Base-by-base conservation (phyloP, 2,329 filamentous ascomycete species). In the Colletotrichum siamense region DNA sequence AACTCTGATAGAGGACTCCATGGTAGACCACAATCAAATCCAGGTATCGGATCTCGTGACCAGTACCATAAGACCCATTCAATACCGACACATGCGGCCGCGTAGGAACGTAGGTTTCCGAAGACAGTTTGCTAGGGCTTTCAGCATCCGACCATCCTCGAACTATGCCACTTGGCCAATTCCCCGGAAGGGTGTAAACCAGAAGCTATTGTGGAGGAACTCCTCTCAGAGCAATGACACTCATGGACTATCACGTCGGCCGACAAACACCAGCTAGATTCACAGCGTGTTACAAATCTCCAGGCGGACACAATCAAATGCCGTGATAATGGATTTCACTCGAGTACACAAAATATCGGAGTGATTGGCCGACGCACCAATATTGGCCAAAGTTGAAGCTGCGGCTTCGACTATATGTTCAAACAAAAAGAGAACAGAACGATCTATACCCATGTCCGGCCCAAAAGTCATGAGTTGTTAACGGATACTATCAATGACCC, bases 401-500 rank as follows among this genome's bases (percentile, higher is more conserved):
- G 5, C 36, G 36, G 0, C 8, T 44, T 44, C 16, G 36, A 44
- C 8, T 1, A 10, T 44, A 18, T 18, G 15, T 36, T 8, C 7
- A 44, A 18, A 44, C 36, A 18, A 8, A 18, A 39, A 9, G 1
- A 5, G 2, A 39, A 3, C 34, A 16, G 8, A 10, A 18, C 2
- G 1, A 22, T 7, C 10, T n/a, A 49, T n/a, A 8, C n/a, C 44
- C 16, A n/a, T 49, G 18, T 16, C 1, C 6, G 1, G 36, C 1
- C 1, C n/a, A 22, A 49, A 1, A n/a, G 18, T n/a, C 18, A 49
- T 49, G 39, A 49, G 9, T n/a, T 49, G 3, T 1, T 0, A n/a
- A 49, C 3, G 18, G 5, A 22, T 0, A 3, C 8, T 22, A 3
- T 12, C 3, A 49, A 49, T 12, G 0, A 8, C 18, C 18, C n/a